phyloP scores from a whole-genome alignment of 2,329 filamentous ascomycete genomes.

The Plenodomus tracheiphilus region DNA sequence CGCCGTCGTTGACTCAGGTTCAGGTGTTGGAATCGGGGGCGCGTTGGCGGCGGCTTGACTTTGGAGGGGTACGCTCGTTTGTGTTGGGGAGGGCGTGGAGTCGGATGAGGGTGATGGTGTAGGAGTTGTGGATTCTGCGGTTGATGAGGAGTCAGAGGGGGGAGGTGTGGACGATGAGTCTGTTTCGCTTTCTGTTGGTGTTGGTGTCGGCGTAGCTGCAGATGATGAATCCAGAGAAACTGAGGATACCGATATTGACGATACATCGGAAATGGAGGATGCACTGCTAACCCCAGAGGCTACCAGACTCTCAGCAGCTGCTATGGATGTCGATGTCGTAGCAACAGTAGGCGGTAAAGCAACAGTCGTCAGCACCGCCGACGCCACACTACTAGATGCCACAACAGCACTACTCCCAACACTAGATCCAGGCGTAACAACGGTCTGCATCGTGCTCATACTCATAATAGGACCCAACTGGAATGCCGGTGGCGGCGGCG shows the following conservation, averaged over 20 bases:
- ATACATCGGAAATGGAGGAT: neutral
- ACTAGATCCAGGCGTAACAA: constrained; percentile 11
- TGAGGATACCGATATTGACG: too few relatives aligned
- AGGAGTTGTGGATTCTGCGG: neutral
- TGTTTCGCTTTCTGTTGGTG: too few relatives aligned
- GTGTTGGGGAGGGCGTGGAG: constrained; percentile 1
- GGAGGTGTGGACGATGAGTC: too few relatives aligned
- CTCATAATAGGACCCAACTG: constrained; percentile 23
- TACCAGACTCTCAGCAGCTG: neutral
- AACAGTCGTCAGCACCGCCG: constrained; percentile 23
- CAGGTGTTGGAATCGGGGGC: constrained; percentile 11
- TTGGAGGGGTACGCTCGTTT: constrained; percentile 17
- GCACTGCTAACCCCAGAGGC: too few relatives aligned
- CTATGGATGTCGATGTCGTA: constrained; percentile 1
- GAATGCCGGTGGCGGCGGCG: constrained; percentile 32
- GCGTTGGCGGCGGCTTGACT: constrained; percentile 25
- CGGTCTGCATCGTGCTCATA: constrained; percentile 28
- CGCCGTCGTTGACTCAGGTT: constrained; percentile 8
- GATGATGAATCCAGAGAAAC: too few relatives aligned
- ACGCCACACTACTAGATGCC: constrained; percentile 9
- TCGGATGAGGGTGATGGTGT: constrained; percentile 1
- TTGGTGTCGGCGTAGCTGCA: too few relatives aligned
- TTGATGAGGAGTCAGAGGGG: neutral
- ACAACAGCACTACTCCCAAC: constrained; percentile 3
- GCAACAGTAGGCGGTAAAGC: constrained; percentile 8